These are phyloP conservation scores for Trametopsis cervina DNA, from an alignment of 768 basidiomycete species.

Conservation along the genomic window DNA sequence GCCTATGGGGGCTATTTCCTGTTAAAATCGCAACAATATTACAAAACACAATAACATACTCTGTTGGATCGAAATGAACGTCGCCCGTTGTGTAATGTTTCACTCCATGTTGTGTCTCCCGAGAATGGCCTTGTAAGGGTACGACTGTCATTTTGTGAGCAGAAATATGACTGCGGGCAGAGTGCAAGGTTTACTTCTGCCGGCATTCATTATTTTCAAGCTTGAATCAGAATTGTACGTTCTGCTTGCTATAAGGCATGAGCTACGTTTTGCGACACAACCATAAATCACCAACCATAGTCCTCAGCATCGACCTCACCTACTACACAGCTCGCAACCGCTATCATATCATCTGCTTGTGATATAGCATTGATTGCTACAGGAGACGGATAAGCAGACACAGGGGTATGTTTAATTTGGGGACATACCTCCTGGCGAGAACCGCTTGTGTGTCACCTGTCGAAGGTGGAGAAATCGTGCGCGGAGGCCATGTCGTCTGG, in stretches of 20 bases:
- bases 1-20: conserved; percentile 27
- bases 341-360: background rate
- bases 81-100: conserved; percentile 53
- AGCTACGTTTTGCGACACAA: background rate
- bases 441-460: background rate
- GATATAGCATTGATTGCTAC: conserved; percentile 3
- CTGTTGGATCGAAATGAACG: conserved; percentile 44
- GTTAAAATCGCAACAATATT: conserved; percentile 10
- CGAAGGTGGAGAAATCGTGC: background rate
- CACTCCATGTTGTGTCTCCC: conserved; percentile 15
- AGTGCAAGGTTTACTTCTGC: background rate
- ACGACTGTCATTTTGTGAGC: background rate
- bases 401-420: background rate
- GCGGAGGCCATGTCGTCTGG: background rate
- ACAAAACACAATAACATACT: conserved; percentile 27
- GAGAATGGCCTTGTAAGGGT: conserved; percentile 24
- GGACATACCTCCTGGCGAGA: background rate
- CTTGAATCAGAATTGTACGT: background rate
- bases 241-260: background rate
- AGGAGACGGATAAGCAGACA: background rate
- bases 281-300: background rate
- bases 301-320: background rate
- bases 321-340: background rate
- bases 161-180: too few species aligned
- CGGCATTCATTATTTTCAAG: background rate